These are phyloP conservation scores for Botrytis pseudocinerea DNA, from an alignment of 2,329 filamentous ascomycete genomes.

Conservation along the genomic window DNA sequence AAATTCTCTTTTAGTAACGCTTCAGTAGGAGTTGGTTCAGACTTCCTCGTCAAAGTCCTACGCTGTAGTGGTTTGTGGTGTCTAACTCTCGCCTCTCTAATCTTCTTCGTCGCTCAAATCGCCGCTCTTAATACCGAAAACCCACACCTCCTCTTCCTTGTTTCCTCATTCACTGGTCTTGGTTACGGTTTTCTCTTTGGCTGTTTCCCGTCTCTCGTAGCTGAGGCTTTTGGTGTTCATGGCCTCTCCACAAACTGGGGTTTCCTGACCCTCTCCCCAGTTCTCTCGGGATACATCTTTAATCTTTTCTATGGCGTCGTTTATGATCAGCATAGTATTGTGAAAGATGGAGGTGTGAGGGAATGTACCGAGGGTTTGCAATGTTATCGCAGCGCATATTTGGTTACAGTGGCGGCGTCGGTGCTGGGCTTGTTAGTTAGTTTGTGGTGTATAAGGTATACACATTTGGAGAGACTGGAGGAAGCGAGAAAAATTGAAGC, in stretches of 20 bases:
- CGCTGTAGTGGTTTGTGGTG: slow-evolving; percentile 89
- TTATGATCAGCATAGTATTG: slow-evolving; percentile 76
- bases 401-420: slow-evolving; percentile 73
- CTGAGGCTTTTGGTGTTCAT: slow-evolving; percentile 86
- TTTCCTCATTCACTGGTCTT: slow-evolving; percentile 82
- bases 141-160: slow-evolving; percentile 72
- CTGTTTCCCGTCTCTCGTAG: slow-evolving; percentile 85
- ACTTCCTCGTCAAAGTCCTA: slow-evolving; percentile 80
- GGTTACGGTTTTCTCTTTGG: slow-evolving; percentile 94
- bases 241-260: slow-evolving; percentile 96
- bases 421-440: slow-evolving; percentile 67
- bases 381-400: slow-evolving; percentile 82
- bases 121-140: slow-evolving; percentile 73
- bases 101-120: slow-evolving; percentile 80
- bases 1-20: slow-evolving; percentile 37
- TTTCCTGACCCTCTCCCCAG: slow-evolving; percentile 85
- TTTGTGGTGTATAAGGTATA: slow-evolving; percentile 62
- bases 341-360: slow-evolving; percentile 67
- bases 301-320: slow-evolving; percentile 87
- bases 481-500: slow-evolving; percentile 32
- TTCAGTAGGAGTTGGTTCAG: slow-evolving; percentile 72
- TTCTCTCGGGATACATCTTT: slow-evolving; percentile 86
- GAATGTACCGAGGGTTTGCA: slow-evolving; percentile 74
- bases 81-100: slow-evolving; percentile 70
- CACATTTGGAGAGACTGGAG: slow-evolving; percentile 29